Percentiles rank a stretch among this genome's conserved stretches.
phyloP scores from a whole-genome alignment of 495 filamentous ascomycete species.

The Neurospora sp. region DNA sequence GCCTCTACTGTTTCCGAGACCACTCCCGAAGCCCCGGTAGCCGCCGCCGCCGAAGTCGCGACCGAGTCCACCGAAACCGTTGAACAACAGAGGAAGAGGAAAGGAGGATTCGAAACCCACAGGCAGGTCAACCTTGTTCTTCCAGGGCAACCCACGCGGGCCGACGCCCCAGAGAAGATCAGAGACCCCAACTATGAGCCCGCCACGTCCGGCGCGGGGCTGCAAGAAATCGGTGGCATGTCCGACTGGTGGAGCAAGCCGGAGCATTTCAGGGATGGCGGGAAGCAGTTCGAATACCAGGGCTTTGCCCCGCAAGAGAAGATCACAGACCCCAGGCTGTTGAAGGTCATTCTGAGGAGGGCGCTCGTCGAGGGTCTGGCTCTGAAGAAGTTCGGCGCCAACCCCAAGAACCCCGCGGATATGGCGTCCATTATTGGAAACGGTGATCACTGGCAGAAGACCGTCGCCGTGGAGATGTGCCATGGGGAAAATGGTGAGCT shows the following conservation, averaged over 20 bases:
- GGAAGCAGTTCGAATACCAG: slow-evolving; percentile 16
- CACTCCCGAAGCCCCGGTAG: neutral
- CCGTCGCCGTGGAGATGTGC: slow-evolving; percentile 7
- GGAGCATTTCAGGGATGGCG: slow-evolving; percentile 29
- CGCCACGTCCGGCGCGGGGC: slow-evolving; percentile 45
- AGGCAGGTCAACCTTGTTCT: slow-evolving; percentile 14
- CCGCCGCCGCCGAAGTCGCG: neutral
- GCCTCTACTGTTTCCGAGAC: slow-evolving; percentile 7
- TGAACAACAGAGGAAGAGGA: neutral
- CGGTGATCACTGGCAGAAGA: neutral
- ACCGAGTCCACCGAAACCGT: neutral
- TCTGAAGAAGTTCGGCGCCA: slow-evolving; percentile 29
- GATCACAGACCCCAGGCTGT: slow-evolving; percentile 25
- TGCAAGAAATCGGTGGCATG: slow-evolving; percentile 47
- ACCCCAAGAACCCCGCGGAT: slow-evolving; percentile 14
- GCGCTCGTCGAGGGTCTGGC: slow-evolving; percentile 53
- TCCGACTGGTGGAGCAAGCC: slow-evolving; percentile 39
- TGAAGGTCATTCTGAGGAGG: slow-evolving; percentile 40
- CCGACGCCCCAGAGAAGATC: slow-evolving; percentile 12
- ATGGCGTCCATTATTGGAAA: neutral
- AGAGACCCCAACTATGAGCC: slow-evolving; percentile 41
- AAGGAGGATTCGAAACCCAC: neutral
- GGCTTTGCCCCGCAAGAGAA: slow-evolving; percentile 30
- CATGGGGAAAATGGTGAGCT: slow-evolving; percentile 14
- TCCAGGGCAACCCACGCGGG: slow-evolving; percentile 5